phyloP scores from a whole-genome alignment of 352 stramenopile species.

The Saprolegnia diclina region DNA sequence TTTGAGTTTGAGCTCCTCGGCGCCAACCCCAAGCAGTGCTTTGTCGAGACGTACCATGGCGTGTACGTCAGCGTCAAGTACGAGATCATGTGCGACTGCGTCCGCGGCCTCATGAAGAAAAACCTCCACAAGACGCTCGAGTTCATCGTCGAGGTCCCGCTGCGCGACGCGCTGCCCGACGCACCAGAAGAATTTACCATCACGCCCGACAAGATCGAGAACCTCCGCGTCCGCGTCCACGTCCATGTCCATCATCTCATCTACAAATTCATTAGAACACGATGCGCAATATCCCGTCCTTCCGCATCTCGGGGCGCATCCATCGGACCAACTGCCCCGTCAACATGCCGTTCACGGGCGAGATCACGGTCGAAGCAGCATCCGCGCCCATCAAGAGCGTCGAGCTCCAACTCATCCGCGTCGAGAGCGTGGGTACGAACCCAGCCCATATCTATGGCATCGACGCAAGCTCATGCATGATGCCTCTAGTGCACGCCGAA shows the following conservation, averaged over 20 bases:
- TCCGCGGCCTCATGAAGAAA: conserved; percentile 84
- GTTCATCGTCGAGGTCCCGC: conserved; percentile 89
- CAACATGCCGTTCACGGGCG: conserved; percentile 85
- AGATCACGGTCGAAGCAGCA: conserved; percentile 77
- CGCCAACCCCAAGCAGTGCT: conserved; percentile 46
- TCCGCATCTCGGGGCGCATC: conserved; percentile 76
- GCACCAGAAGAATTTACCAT: conserved; percentile 73
- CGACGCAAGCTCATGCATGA: not conserved
- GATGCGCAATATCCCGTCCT: conserved; percentile 54
- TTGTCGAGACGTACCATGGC: conserved; percentile 91
- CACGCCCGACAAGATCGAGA: conserved; percentile 79
- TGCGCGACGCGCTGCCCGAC: conserved; percentile 52
- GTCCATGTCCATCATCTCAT: conserved; percentile 15
- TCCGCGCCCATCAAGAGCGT: conserved; percentile 79
- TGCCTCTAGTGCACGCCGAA: conserved; percentile 44
- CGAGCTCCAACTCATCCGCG: conserved; percentile 86
- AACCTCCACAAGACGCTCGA: conserved; percentile 79
- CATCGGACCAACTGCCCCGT: conserved; percentile 86
- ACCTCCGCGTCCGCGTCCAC: conserved; percentile 47
- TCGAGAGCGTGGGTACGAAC: conserved; percentile 64
- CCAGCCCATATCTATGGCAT: too few relatives aligned
- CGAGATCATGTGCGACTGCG: conserved; percentile 76
- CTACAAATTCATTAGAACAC: conserved; percentile 35
- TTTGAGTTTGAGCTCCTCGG: conserved; percentile 83
- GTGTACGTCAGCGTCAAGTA: conserved; percentile 90